Conservation (phyloP, 2,329 filamentous ascomycete genomes). For the Stenocarpella maydis region DNA sequence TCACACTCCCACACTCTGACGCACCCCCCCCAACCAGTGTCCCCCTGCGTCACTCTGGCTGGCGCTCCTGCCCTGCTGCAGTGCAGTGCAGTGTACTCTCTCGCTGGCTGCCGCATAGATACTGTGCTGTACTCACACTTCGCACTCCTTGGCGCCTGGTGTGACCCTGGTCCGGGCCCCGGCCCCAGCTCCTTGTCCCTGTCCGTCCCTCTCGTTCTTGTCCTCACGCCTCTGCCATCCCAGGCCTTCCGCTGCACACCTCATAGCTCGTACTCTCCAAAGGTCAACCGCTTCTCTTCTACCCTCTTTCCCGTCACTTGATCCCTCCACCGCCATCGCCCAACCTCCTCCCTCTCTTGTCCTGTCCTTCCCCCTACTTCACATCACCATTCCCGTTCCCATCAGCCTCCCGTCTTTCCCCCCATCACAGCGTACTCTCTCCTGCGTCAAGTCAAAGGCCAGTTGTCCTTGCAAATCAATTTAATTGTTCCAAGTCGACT, state of each 20-base stretch:
- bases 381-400: conserved; percentile 26
- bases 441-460: conserved; percentile 27
- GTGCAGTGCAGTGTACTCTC: neutral
- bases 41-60: conserved; percentile 14
- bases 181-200: conserved; percentile 24
- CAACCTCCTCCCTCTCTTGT: conserved; percentile 31
- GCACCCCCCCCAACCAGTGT: neutral
- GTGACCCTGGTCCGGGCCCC: conserved; percentile 6
- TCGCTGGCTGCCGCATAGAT: conserved; percentile 25
- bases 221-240: conserved; percentile 11
- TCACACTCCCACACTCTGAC: neutral
- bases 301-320: conserved; percentile 36
- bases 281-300: conserved; percentile 35
- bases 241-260: conserved; percentile 15
- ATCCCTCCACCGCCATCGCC: conserved; percentile 34
- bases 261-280: conserved; percentile 9
- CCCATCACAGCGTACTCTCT: conserved; percentile 26
- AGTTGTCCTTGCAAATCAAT: conserved; percentile 27
- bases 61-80: neutral
- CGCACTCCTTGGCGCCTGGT: conserved; percentile 21
- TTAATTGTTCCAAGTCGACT: conserved; percentile 26
- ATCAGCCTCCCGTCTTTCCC: conserved; percentile 34
- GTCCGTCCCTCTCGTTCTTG: conserved; percentile 23
- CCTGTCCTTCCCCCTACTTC: conserved; percentile 32
- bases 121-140: conserved; percentile 4